These are phyloP conservation scores for Agrocybe chaxingu DNA, from an alignment of 768 basidiomycete species.

Conservation along the genomic window DNA sequence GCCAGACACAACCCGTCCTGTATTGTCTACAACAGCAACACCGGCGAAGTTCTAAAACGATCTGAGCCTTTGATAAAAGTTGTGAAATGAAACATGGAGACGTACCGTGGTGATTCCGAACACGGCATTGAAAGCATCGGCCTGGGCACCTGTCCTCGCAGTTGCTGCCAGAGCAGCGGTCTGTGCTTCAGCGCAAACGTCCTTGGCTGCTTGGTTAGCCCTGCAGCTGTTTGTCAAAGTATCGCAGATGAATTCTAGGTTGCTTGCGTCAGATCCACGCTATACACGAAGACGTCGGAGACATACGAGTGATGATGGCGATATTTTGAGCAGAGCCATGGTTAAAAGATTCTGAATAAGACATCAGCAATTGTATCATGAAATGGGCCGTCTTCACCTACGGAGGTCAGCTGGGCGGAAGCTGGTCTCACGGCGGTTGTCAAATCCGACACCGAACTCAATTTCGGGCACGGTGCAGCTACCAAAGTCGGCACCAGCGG, in stretches of 20 bases:
- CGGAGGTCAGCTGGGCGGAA: slow-evolving; percentile 53
- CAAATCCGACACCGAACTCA: slow-evolving; percentile 55
- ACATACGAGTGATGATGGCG: slow-evolving; percentile 46
- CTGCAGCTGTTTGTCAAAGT: slow-evolving; percentile 48
- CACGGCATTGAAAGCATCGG: slow-evolving; percentile 47
- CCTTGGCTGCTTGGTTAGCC: slow-evolving; percentile 51
- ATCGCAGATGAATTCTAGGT: slow-evolving; percentile 49
- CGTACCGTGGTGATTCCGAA: slow-evolving; percentile 39
- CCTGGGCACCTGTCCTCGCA: slow-evolving; percentile 47
- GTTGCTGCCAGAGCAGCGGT: slow-evolving; percentile 38
- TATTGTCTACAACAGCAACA: slow-evolving; percentile 35
- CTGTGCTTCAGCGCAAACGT: slow-evolving; percentile 40
- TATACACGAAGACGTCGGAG: background rate
- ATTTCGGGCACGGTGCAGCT: slow-evolving; percentile 55
- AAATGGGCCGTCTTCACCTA: slow-evolving; percentile 15
- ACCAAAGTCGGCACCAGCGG: slow-evolving; percentile 44
- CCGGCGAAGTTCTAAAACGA: slow-evolving; percentile 32
- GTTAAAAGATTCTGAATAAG: slow-evolving; percentile 36
- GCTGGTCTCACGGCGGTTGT: slow-evolving; percentile 54
- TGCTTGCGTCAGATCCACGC: background rate
- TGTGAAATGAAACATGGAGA: slow-evolving; percentile 1
- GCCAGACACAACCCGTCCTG: slow-evolving; percentile 29
- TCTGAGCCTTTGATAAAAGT: slow-evolving; percentile 1
- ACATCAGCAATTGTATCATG: background rate
- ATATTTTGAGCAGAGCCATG: slow-evolving; percentile 56